Base-by-base conservation (phyloP, 495 filamentous ascomycete genomes). In the Neurospora tetraspora region DNA sequence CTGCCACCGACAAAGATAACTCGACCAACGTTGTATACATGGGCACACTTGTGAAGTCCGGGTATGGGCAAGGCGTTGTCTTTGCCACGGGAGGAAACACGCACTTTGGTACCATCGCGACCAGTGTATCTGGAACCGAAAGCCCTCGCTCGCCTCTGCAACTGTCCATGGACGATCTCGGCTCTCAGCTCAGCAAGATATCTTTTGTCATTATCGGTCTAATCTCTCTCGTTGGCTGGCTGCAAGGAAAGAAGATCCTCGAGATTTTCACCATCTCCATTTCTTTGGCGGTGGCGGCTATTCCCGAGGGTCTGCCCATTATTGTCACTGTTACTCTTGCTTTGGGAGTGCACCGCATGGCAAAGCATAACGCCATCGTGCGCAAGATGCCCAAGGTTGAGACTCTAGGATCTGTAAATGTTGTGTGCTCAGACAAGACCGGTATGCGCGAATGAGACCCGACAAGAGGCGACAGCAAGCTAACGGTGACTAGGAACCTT, bases 191-290 rank as follows among this genome's bases (percentile, higher is more conserved):
- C 71, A 97, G 94, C 81, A 96, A 96, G 79, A 91, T 96, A 77
- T 98, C 96, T 2, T 97, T 98, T 81, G 94, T 87, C 53, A 93
- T 99, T 31, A 99, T 99, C 76, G 94, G 82, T 2, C 83, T 99
- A 42, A 99, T 99, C 79, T 91, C 97, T 27, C 75, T 98, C 1
- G 86, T 97, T 53, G 96, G 96, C 6, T 87, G 97, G 73, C 86
- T 94, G 75, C 93, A 98, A 77, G 96, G 95, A 20, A 92, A 94
- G 79, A 89, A 90, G 73, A 83, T 97, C 39, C 86, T 99, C 34
- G 96, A 98, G 68, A 96, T 99, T 83, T 98, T 99, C 80, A 96
- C 95, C 39, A 97, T 98, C 79, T 96, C 94, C 27, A 96, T 99
- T 45, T 98, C 95, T 9, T 88, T 99, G 39, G 96, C 96, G 14